phyloP scores from a whole-genome alignment of 2,329 filamentous ascomycete genomes.

The Talaromyces islandicus region DNA sequence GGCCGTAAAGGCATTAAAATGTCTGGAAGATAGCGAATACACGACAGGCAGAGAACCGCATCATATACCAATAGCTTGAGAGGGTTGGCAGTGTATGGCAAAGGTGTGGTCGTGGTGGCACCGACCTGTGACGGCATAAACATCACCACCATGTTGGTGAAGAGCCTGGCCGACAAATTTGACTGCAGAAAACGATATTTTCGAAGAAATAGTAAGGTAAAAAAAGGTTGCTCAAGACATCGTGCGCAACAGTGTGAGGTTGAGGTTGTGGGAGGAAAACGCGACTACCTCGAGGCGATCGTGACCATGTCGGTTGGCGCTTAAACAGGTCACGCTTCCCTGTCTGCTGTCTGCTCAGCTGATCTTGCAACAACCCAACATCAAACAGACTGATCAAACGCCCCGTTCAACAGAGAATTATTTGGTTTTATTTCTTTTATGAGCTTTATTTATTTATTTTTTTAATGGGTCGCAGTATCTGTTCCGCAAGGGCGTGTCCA shows the following conservation, averaged over 20 bases:
- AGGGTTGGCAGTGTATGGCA: constrained; percentile 36
- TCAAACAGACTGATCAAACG: background rate
- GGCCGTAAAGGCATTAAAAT: constrained; percentile 55
- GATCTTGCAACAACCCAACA: background rate
- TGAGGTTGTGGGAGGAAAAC: background rate
- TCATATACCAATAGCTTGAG: constrained; percentile 34
- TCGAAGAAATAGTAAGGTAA: background rate
- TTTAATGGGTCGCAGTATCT: background rate
- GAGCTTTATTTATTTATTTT: background rate
- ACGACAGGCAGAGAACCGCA: constrained; percentile 29
- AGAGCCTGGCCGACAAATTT: background rate
- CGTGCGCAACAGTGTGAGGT: background rate
- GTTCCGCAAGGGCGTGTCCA: background rate
- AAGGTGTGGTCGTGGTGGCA: constrained; percentile 15
- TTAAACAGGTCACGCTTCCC: background rate
- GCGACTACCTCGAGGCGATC: background rate
- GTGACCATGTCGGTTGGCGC: background rate
- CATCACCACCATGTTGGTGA: background rate
- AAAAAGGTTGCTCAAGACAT: background rate
- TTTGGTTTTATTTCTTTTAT: background rate
- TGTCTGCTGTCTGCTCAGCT: background rate
- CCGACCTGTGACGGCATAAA: constrained; percentile 6
- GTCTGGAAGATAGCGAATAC: constrained; percentile 45
- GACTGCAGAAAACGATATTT: background rate
- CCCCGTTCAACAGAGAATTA: background rate